Conservation (phyloP, 345 rosid species). For the Populus pruinosa region DNA sequence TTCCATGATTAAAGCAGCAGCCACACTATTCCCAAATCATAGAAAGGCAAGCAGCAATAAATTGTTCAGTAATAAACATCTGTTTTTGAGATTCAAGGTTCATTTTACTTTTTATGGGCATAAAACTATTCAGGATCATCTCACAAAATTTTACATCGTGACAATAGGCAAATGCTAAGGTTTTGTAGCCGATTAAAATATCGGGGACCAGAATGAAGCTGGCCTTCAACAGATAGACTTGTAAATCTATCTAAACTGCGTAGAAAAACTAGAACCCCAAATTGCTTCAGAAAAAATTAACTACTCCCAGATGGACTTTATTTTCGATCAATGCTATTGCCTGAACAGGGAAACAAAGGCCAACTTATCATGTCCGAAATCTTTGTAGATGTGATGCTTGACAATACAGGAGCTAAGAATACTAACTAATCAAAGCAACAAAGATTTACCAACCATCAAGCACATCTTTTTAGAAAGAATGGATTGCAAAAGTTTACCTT, state of each 20-base stretch:
- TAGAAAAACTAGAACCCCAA: not conserved
- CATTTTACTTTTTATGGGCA: not conserved
- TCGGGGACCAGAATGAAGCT: not conserved
- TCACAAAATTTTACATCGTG: not conserved
- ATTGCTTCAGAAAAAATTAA: not conserved
- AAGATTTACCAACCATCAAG: not conserved
- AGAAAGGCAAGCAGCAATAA: not conserved
- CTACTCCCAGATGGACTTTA: not conserved
- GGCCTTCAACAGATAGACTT: too few species aligned
- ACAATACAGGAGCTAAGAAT: too few species aligned
- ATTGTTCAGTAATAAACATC: too few species aligned
- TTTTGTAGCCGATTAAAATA: not conserved
- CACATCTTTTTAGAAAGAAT: too few species aligned
- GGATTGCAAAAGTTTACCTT: conserved; percentile 27
- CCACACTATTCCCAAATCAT: not conserved
- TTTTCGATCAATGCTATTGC: not conserved
- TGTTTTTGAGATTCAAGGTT: not conserved
- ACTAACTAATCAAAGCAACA: not conserved
- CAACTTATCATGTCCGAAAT: too few species aligned
- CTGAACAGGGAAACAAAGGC: not conserved
- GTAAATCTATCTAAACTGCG: not conserved
- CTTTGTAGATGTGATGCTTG: too few species aligned
- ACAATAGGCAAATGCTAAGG: not conserved
- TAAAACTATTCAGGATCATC: not conserved
- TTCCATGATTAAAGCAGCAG: not conserved